These are phyloP conservation scores for Fragaria ananassa DNA, from an alignment of 306 rosid species.

Conservation along the genomic window DNA sequence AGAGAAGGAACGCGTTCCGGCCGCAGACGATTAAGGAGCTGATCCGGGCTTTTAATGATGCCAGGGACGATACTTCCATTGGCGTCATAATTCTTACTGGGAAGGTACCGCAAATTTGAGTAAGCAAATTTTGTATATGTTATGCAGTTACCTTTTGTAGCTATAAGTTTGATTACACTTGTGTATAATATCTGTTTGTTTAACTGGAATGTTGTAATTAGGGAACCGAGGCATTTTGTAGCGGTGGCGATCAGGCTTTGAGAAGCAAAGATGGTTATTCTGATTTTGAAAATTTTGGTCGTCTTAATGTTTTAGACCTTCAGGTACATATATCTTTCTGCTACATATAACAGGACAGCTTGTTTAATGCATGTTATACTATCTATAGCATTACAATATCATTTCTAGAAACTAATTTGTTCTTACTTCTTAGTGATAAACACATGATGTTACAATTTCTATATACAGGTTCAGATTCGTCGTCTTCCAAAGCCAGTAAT, in stretches of 20 bases:
- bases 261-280: conserved; percentile 78
- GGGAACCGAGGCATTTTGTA: conserved; percentile 87
- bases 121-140: neutral
- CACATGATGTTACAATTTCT: neutral
- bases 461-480: conserved; percentile 69
- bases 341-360: neutral
- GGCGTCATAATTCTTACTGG: conserved; percentile 84
- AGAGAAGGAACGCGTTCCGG: conserved; percentile 77
- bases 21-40: conserved; percentile 84
- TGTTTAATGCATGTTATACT: neutral
- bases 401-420: neutral
- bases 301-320: conserved; percentile 86
- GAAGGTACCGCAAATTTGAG: conserved; percentile 39
- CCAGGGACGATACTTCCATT: conserved; percentile 67
- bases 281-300: conserved; percentile 54
- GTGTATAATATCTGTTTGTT: neutral
- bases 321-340: conserved; percentile 44
- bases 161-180: neutral
- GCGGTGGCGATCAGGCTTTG: conserved; percentile 88
- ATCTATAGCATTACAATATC: neutral
- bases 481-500: conserved; percentile 93
- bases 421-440: neutral
- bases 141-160: neutral
- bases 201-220: conserved; percentile 17
- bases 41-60: conserved; percentile 67